Percentiles rank a stretch among this genome's conserved stretches.
Conservation (phyloP, 2,329 filamentous ascomycete genomes). For the Emydomyces testavorans region DNA sequence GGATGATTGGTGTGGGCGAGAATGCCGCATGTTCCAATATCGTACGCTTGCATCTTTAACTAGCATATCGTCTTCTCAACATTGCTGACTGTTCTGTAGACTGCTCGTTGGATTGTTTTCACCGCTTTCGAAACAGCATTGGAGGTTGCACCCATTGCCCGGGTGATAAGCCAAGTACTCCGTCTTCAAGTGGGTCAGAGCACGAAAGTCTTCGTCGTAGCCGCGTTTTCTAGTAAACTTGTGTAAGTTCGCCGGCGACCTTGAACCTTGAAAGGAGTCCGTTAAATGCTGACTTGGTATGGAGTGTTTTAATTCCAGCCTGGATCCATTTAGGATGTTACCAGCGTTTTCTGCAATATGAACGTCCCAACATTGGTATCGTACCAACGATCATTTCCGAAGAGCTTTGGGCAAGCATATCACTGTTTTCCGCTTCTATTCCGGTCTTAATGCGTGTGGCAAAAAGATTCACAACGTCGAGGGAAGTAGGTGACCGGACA, state of each 20-base stretch:
- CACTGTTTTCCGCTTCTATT: slow-evolving; percentile 4
- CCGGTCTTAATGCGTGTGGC: slow-evolving; percentile 7
- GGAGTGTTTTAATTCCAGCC: slow-evolving; percentile 1
- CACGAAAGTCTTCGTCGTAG: slow-evolving; percentile 4
- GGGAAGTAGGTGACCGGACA: slow-evolving; percentile 1
- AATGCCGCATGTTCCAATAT: neutral
- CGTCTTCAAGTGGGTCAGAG: neutral
- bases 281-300: neutral
- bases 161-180: neutral
- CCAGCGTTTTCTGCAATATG: neutral
- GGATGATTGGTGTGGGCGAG: neutral
- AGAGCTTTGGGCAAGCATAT: slow-evolving; percentile 7
- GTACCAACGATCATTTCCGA: slow-evolving; percentile 6
- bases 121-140: slow-evolving; percentile 2
- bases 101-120: slow-evolving; percentile 8
- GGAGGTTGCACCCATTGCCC: slow-evolving; percentile 1
- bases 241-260: neutral
- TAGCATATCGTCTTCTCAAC: neutral
- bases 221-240: slow-evolving; percentile 1
- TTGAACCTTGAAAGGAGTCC: neutral
- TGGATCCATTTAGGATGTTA: slow-evolving; percentile 5
- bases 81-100: neutral
- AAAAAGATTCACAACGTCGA: slow-evolving; percentile 3
- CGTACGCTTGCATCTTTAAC: neutral
- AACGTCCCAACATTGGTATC: neutral